Percentiles rank a stretch among this genome's conserved stretches.
Evolutionary conservation across 2,329 filamentous ascomycete genomes (phyloP).

Genomic region (Dothistroma pini): DNA sequence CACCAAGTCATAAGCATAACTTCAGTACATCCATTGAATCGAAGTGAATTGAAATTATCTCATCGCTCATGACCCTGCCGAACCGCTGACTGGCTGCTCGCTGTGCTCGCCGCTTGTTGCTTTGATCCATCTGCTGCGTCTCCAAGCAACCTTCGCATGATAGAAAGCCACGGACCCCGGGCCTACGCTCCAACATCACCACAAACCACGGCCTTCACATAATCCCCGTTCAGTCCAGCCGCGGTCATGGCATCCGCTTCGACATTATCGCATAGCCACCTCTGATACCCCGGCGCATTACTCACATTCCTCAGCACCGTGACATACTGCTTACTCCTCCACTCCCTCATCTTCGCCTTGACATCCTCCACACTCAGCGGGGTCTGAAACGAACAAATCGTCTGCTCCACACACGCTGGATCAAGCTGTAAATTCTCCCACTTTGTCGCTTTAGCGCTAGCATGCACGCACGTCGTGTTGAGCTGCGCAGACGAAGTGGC

Average conservation of each 20-base stretch:
- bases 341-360: slow-evolving; percentile 16
- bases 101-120: neutral
- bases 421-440: slow-evolving; percentile 20
- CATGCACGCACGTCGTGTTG: slow-evolving; percentile 16
- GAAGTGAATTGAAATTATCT: neutral
- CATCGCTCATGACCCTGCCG: neutral
- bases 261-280: slow-evolving; percentile 24
- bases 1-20: neutral
- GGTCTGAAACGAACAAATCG: slow-evolving; percentile 21
- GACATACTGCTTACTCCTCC: slow-evolving; percentile 19
- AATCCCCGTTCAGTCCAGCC: slow-evolving; percentile 24
- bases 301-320: slow-evolving; percentile 22
- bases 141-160: no score
- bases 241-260: slow-evolving; percentile 19
- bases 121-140: neutral
- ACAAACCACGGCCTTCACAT: slow-evolving; percentile 19
- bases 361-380: slow-evolving; percentile 14
- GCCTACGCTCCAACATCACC: neutral
- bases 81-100: neutral
- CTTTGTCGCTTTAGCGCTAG: slow-evolving; percentile 2
- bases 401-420: slow-evolving; percentile 18
- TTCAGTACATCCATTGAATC: neutral
- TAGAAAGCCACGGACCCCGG: no score
- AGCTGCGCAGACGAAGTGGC: slow-evolving; percentile 14
- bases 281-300: slow-evolving; percentile 17